These are phyloP conservation scores for Nitzschia sp. DNA, from an alignment of 108 stramenopile genomes.

Conservation along the genomic window DNA sequence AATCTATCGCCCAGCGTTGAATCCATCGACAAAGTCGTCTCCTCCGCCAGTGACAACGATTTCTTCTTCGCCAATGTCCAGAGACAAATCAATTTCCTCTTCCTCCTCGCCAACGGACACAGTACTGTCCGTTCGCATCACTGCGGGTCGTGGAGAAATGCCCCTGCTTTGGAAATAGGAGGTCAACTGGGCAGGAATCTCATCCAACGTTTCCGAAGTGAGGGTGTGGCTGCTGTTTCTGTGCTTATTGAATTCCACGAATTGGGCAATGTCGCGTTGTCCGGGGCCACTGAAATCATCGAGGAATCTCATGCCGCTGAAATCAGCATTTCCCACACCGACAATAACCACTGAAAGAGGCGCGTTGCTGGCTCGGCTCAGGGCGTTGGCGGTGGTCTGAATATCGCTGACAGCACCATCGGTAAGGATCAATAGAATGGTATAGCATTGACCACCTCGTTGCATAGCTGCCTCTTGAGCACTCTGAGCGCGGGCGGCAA, in stretches of 20 bases:
- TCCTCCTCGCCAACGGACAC: slow-evolving; percentile 27
- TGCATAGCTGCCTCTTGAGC: slow-evolving; percentile 31
- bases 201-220: slow-evolving; percentile 58
- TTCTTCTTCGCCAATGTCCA: slow-evolving; percentile 49
- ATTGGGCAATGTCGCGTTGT: slow-evolving; percentile 78
- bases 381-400: slow-evolving; percentile 55
- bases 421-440: slow-evolving; percentile 83
- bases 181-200: slow-evolving; percentile 71
- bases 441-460: slow-evolving; percentile 52
- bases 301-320: slow-evolving; percentile 69
- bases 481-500: slow-evolving; percentile 47
- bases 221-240: slow-evolving; percentile 39
- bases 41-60: slow-evolving; percentile 37
- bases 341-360: slow-evolving; percentile 81
- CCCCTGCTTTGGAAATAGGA: slow-evolving; percentile 51
- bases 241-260: slow-evolving; percentile 66
- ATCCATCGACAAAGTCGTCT: slow-evolving; percentile 31
- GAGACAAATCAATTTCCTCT: slow-evolving; percentile 43
- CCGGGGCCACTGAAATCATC: slow-evolving; percentile 49
- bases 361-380: slow-evolving; percentile 46
- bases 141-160: slow-evolving; percentile 38
- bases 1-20: slow-evolving; percentile 9
- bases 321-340: slow-evolving; percentile 80
- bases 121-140: slow-evolving; percentile 27
- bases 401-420: slow-evolving; percentile 88